Base-by-base conservation (phyloP, 768 basidiomycete species). In the Psilocybe sp. region DNA sequence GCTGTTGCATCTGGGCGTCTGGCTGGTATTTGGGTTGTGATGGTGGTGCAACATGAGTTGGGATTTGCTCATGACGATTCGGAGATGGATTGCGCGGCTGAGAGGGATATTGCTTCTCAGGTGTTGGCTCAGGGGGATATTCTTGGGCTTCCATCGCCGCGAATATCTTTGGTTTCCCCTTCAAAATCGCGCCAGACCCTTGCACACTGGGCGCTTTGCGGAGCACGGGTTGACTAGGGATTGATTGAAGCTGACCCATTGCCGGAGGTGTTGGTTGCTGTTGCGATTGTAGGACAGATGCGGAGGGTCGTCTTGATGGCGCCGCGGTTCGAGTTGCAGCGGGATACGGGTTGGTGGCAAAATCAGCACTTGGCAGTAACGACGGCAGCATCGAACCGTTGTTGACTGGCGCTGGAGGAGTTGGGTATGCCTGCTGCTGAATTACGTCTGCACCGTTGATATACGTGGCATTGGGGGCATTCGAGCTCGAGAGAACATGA, bases 131-230 rank as follows among this genome's bases (percentile, higher is more conserved):
- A 16, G 19, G 37, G 33, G 48, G 51, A 39, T 45, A 49, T 9
- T 58, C 61, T 40, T 56, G 56, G 14, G 53, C 61, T 20, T 72
- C 69, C 75, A 78, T 81, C 3, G 83, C 80, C 5, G 82, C 64
- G 49, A 87, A 87, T 31, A 88, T 87, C 18, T 82, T 70, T 1
- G 85, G 84, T 16, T 79, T 80, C 15, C 77, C 78, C 49, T 69
- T 71, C 53, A 52, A 56, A 23, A 59, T 56, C 5, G 45, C 47
- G 32, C 55, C 46, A 47, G 64, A 49, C 1, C 52, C 46, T 14
- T 58, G 60, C 53, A 66, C 42, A 44, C 59, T 65, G 15, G 60
- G 38, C 4, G 62, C 49, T 48, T 64, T 66, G 40, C 51, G 54
- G 12, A 61, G 53, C 40, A 53, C 52, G 14, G 58, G 47, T n/a